Percentiles rank a stretch among this genome's conserved stretches.
phyloP scores from a whole-genome alignment of 257 asterid species.

The Echium plantagineum region DNA sequence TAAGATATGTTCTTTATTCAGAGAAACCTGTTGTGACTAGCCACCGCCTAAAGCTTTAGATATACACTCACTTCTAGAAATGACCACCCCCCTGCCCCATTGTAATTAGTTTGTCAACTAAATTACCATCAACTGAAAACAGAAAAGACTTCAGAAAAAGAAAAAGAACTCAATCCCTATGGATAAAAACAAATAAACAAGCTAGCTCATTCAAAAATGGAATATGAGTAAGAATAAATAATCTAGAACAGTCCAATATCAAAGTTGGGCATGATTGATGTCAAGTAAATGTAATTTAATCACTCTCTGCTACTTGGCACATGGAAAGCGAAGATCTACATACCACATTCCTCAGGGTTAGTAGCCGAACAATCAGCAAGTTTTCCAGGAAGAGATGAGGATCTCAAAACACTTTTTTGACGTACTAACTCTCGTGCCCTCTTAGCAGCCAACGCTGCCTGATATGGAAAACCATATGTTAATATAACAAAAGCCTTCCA shows the following conservation, averaged over 20 bases:
- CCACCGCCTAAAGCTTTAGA: no score
- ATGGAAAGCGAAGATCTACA: constrained; percentile 5
- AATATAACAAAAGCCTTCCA: constrained; percentile 1
- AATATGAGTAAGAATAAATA: no score
- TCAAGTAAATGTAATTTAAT: background rate
- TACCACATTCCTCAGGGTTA: constrained; percentile 82
- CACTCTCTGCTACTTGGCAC: background rate
- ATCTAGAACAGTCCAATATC: background rate
- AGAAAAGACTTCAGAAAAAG: no score
- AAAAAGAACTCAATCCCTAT: no score
- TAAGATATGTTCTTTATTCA: no score
- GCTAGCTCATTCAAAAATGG: no score
- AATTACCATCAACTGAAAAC: no score
- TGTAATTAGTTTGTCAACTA: no score
- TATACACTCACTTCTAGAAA: no score
- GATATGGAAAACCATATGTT: constrained; percentile 11
- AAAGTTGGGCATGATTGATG: background rate
- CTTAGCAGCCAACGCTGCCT: constrained; percentile 99
- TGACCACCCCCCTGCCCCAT: no score
- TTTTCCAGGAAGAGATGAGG: constrained; percentile 97
- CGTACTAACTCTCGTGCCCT: constrained; percentile 95
- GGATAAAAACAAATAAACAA: no score
- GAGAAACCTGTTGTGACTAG: no score
- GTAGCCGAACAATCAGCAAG: constrained; percentile 98
- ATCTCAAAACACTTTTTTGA: constrained; percentile 71